A percentile compares a stretch with the other conserved stretches of the same genome.
These are phyloP conservation scores for Trichophyton benhamiae DNA, from an alignment of 2,329 filamentous ascomycete species.

Conservation along the genomic window DNA sequence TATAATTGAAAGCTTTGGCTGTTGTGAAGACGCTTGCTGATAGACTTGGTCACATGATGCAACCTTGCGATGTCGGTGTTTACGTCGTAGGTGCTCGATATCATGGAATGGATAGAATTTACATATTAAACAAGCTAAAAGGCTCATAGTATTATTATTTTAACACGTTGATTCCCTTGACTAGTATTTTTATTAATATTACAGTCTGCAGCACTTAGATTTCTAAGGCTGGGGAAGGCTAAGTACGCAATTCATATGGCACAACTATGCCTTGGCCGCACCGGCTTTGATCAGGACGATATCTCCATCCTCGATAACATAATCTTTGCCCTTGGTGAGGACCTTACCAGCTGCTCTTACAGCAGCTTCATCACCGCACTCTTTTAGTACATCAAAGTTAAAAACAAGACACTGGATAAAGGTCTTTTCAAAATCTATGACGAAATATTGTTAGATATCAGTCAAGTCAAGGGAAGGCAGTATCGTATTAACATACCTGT, in stretches of 20 bases:
- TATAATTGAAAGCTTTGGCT: background rate
- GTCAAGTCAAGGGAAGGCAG: background rate
- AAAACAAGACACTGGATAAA: constrained; percentile 96
- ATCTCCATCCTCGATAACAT: constrained; percentile 48
- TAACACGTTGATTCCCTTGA: background rate
- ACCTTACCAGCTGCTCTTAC: constrained; percentile 93
- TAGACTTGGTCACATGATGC: background rate
- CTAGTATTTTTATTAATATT: background rate
- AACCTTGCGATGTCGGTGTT: background rate
- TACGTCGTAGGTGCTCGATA: background rate
- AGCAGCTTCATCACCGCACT: constrained; percentile 74
- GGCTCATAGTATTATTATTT: background rate
- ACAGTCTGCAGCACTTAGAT: background rate
- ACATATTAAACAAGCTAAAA: background rate
- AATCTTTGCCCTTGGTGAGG: constrained; percentile 98
- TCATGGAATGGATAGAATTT: background rate
- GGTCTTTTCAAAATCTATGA: constrained; percentile 86
- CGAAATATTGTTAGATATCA: background rate
- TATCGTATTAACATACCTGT: constrained; percentile 35
- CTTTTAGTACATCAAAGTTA: constrained; percentile 70
- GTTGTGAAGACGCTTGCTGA: background rate
- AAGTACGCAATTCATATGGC: background rate
- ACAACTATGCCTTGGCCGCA: constrained; percentile 35
- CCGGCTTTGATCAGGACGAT: constrained; percentile 69
- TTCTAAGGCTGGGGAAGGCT: background rate